These are phyloP conservation scores for Basipetospora chlamydospora DNA, from an alignment of 2,329 filamentous ascomycete genomes.

Conservation along the genomic window DNA sequence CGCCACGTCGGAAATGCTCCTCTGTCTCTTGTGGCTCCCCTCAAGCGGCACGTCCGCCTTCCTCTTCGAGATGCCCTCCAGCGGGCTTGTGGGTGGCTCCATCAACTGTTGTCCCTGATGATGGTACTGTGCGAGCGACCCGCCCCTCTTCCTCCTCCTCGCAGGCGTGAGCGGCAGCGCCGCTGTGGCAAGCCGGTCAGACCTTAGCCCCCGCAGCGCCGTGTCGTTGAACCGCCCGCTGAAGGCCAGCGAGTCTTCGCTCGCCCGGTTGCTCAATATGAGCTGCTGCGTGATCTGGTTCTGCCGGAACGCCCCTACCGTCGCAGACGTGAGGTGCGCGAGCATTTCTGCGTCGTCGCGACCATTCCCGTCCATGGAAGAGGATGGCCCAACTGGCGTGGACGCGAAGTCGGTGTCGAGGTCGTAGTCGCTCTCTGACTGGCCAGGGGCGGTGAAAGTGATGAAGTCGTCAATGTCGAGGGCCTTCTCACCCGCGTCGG, in stretches of 20 bases:
- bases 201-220: slow-evolving; percentile 47
- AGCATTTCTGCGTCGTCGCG: slow-evolving; percentile 30
- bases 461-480: slow-evolving; percentile 61
- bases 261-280: slow-evolving; percentile 45
- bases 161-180: slow-evolving; percentile 53
- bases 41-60: slow-evolving; percentile 33
- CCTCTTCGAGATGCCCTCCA: slow-evolving; percentile 35
- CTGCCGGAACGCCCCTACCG: slow-evolving; percentile 65
- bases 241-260: slow-evolving; percentile 47
- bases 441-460: slow-evolving; percentile 41
- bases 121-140: no score
- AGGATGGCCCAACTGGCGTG: slow-evolving; percentile 35
- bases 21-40: slow-evolving; percentile 37
- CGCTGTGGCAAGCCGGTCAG: slow-evolving; percentile 50
- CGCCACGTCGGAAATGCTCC: slow-evolving; percentile 44
- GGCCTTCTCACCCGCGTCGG: slow-evolving; percentile 49
- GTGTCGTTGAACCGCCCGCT: slow-evolving; percentile 45
- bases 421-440: slow-evolving; percentile 39
- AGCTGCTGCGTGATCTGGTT: slow-evolving; percentile 49
- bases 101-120: no score
- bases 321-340: slow-evolving; percentile 49
- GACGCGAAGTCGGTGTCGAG: slow-evolving; percentile 31
- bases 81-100: slow-evolving; percentile 28
- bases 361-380: no score
- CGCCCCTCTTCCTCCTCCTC: slow-evolving; percentile 38